These are phyloP conservation scores for Aspergillus affinis DNA, from an alignment of 495 filamentous ascomycete species.

Conservation along the genomic window DNA sequence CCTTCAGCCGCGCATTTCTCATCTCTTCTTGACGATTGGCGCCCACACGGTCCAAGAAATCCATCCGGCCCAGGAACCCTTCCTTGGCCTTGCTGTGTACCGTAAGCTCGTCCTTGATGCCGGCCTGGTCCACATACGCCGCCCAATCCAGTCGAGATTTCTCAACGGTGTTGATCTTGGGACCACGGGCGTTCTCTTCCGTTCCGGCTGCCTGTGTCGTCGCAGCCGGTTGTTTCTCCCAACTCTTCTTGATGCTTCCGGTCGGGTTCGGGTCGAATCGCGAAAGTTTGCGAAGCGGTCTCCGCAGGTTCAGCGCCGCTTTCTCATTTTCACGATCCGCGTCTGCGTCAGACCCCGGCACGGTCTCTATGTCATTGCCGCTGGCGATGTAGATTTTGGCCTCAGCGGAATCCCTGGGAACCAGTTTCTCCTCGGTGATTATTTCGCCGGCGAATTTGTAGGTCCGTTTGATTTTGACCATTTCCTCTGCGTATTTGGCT, in stretches of 20 bases:
- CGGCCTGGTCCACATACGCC: constrained; percentile 86
- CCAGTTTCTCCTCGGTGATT: constrained; percentile 78
- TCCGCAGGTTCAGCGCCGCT: constrained; percentile 44
- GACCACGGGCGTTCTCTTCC: constrained; percentile 53
- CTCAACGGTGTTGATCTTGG: constrained; percentile 93
- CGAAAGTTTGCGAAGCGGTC: constrained; percentile 71
- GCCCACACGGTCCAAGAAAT: constrained; percentile 84
- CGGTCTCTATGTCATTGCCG: constrained; percentile 40
- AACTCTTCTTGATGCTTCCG: constrained; percentile 50
- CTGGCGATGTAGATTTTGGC: constrained; percentile 72
- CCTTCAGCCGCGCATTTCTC: constrained; percentile 59
- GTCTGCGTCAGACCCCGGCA: constrained; percentile 19
- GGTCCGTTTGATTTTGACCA: constrained; percentile 81
- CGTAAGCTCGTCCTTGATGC: constrained; percentile 87
- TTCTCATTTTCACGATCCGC: not conserved
- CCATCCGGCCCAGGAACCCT: constrained; percentile 78
- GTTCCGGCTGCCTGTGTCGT: constrained; percentile 20
- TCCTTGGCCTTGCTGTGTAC: constrained; percentile 80
- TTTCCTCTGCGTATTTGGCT: constrained; percentile 36
- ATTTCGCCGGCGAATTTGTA: constrained; percentile 90
- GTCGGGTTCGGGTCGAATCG: constrained; percentile 73
- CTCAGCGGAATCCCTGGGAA: constrained; percentile 76
- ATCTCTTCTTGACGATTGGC: constrained; percentile 73
- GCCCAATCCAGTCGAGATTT: constrained; percentile 96
- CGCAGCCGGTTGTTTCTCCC: constrained; percentile 38